A percentile compares a stretch with the other conserved stretches of the same genome.
phyloP scores from a whole-genome alignment of 2,329 filamentous ascomycete genomes.

The Elsinoe arachidis region DNA sequence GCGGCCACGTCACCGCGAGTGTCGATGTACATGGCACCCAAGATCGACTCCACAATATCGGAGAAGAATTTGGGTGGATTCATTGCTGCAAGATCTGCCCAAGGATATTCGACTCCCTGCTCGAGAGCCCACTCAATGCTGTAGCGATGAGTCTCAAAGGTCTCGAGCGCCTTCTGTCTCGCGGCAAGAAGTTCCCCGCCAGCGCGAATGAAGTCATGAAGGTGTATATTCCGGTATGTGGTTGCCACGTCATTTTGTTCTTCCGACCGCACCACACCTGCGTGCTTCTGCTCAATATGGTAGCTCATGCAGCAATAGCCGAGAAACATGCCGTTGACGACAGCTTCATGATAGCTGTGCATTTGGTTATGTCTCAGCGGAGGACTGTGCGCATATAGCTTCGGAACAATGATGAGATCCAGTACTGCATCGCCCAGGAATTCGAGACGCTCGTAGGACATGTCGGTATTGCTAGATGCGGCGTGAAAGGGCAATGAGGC shows the following conservation, averaged over 20 bases:
- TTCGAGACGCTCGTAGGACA: constrained; percentile 67
- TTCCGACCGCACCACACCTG: background rate
- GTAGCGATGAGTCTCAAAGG: constrained; percentile 43
- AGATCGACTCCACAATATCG: constrained; percentile 69
- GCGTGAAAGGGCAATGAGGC: constrained; percentile 40
- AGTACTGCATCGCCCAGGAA: constrained; percentile 82
- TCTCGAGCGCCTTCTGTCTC: constrained; percentile 37
- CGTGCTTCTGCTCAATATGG: constrained; percentile 20
- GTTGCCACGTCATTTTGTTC: constrained; percentile 12
- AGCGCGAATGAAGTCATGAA: constrained; percentile 26
- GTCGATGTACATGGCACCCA: constrained; percentile 82
- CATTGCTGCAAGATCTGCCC: constrained; percentile 60
- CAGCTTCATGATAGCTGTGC: constrained; percentile 64
- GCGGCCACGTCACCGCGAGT: constrained; percentile 50
- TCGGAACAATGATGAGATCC: constrained; percentile 62
- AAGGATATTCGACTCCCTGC: constrained; percentile 57
- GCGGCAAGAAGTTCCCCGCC: constrained; percentile 37
- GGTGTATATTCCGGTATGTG: constrained; percentile 13
- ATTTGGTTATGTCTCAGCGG: constrained; percentile 52
- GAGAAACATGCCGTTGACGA: constrained; percentile 74
- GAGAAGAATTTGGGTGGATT: constrained; percentile 69
- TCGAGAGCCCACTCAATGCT: constrained; percentile 45
- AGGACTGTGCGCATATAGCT: constrained; percentile 47
- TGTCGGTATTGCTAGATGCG: constrained; percentile 38
- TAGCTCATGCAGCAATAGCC: constrained; percentile 64